Evolutionary conservation across 441 rosid species (phyloP).

Genomic region (Aquilaria agallochum): DNA sequence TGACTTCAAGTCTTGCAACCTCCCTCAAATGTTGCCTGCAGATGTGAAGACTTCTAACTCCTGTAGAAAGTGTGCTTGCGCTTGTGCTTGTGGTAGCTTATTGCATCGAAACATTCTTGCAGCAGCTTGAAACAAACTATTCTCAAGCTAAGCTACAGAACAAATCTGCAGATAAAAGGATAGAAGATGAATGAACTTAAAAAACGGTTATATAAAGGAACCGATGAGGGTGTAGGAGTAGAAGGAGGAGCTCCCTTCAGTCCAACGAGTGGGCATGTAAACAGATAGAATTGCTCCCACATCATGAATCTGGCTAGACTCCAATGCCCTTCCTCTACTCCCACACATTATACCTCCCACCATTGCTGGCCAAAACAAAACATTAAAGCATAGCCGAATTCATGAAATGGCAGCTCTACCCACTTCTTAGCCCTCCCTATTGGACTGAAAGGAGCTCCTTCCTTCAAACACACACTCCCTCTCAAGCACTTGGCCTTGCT

Average conservation of each 20-base stretch:
- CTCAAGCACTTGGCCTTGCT: no score
- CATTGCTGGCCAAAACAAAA: not conserved
- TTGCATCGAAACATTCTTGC: no score
- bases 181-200: not conserved
- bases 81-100: no score
- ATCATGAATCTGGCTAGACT: slow-evolving; percentile 45
- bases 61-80: no score
- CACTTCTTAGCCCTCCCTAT: slow-evolving; percentile 33
- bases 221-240: not conserved
- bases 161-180: not conserved
- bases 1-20: no score
- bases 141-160: no score
- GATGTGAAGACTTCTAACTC: no score
- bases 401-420: slow-evolving; percentile 72
- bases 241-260: slow-evolving; percentile 68
- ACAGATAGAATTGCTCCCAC: slow-evolving; percentile 66
- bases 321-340: not conserved
- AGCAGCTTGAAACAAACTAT: no score
- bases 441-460: slow-evolving; percentile 40
- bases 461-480: no score
- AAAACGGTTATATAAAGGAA: not conserved
- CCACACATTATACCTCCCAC: not conserved
- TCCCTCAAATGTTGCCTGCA: no score
- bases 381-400: slow-evolving; percentile 33
- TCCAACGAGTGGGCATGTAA: slow-evolving; percentile 47